These are phyloP conservation scores for Mortierella sp. DNA, from an alignment of 371 early-diverging fungal species.

Conservation along the genomic window DNA sequence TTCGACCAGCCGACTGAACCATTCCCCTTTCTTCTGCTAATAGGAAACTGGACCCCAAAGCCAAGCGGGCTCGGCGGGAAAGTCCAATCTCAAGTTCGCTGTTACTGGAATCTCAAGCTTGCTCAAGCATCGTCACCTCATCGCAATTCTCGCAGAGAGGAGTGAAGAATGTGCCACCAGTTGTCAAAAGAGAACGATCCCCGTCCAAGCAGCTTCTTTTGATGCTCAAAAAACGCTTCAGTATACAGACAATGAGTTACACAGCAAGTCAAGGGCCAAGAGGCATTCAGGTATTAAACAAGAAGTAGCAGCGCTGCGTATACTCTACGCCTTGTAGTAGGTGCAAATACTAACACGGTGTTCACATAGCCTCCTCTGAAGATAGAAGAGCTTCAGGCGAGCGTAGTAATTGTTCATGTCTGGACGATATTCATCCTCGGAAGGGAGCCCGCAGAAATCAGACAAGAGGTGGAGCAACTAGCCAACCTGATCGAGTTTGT, in stretches of 20 bases:
- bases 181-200: not conserved
- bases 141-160: constrained; percentile 36
- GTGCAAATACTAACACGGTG: too few species aligned
- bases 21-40: not conserved
- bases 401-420: constrained; percentile 20
- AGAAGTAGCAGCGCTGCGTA: not conserved
- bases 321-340: too few species aligned
- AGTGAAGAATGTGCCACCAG: not conserved
- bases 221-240: constrained; percentile 20
- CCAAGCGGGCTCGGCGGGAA: constrained; percentile 19
- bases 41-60: constrained; percentile 13
- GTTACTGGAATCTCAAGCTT: constrained; percentile 16
- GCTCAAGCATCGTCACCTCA: constrained; percentile 33
- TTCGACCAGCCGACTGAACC: not conserved
- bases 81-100: constrained; percentile 5
- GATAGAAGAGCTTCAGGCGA: constrained; percentile 28
- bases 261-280: constrained; percentile 36
- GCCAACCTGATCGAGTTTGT: constrained; percentile 15
- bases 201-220: constrained; percentile 14
- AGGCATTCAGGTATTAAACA: constrained; percentile 26
- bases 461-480: constrained; percentile 3
- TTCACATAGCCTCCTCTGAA: constrained; percentile 37
- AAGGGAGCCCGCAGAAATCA: not conserved
- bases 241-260: constrained; percentile 8
- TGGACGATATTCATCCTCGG: constrained; percentile 16